Percentiles rank a stretch among this genome's conserved stretches.
Evolutionary conservation across 345 rosid species (phyloP).

Genomic region (Noccaea bulbosa): DNA sequence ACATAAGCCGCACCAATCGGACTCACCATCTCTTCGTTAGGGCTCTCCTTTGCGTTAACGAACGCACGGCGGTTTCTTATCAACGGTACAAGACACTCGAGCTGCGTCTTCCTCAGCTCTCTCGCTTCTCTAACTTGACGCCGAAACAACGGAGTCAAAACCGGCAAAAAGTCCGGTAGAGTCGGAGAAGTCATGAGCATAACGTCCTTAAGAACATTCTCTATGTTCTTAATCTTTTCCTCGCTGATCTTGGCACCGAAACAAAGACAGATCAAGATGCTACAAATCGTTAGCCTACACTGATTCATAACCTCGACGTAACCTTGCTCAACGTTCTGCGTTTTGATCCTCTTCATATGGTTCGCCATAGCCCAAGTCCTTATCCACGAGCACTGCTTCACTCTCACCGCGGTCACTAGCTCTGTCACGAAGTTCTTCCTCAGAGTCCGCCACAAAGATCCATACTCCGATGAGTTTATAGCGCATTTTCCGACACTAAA

Average conservation of each 20-base stretch:
- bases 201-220: slow-evolving; percentile 73
- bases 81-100: slow-evolving; percentile 77
- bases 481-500: slow-evolving; percentile 94
- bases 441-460: slow-evolving; percentile 77
- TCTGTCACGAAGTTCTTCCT: slow-evolving; percentile 85
- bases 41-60: slow-evolving; percentile 52
- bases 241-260: slow-evolving; percentile 86
- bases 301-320: slow-evolving; percentile 75
- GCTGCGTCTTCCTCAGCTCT: slow-evolving; percentile 66
- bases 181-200: slow-evolving; percentile 79
- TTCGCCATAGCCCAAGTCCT: slow-evolving; percentile 73
- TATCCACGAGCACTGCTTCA: slow-evolving; percentile 88
- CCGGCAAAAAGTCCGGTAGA: slow-evolving; percentile 81
- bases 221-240: slow-evolving; percentile 64
- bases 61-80: slow-evolving; percentile 65
- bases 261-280: slow-evolving; percentile 80
- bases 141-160: slow-evolving; percentile 72
- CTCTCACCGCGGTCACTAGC: slow-evolving; percentile 66
- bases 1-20: slow-evolving; percentile 92
- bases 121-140: slow-evolving; percentile 68
- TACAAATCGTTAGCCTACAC: slow-evolving; percentile 75
- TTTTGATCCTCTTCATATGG: slow-evolving; percentile 69
- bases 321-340: slow-evolving; percentile 57
- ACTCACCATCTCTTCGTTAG: slow-evolving; percentile 73
- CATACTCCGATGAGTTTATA: slow-evolving; percentile 86